phyloP scores from a whole-genome alignment of 805 yeast species.

The Yamadazyma philogaea region DNA sequence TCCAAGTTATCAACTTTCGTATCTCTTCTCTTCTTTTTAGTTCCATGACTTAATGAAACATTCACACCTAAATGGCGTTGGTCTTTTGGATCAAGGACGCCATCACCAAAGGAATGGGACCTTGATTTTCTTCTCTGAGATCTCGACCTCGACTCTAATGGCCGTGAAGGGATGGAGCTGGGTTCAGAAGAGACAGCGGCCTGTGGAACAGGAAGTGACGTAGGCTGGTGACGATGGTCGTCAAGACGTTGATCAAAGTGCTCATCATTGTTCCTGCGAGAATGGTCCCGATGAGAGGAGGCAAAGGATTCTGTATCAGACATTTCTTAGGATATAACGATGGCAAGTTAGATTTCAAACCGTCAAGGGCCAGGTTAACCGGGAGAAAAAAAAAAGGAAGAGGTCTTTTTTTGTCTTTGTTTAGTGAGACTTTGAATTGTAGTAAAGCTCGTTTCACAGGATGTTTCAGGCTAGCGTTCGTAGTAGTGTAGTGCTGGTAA shows the following conservation, averaged over 20 bases:
- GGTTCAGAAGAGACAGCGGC: not conserved
- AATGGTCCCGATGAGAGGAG: conserved; percentile 1
- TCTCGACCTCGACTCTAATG: conserved; percentile 8
- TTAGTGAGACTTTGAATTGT: not conserved
- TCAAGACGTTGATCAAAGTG: conserved; percentile 33
- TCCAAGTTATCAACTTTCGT: conserved; percentile 20
- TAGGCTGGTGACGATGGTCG: conserved; percentile 40
- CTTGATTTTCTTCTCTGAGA: conserved; percentile 12
- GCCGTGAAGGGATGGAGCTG: conserved; percentile 6
- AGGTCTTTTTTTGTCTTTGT: too few species aligned
- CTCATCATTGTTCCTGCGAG: conserved; percentile 13
- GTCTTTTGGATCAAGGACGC: conserved; percentile 16
- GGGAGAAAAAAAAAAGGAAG: too few species aligned
- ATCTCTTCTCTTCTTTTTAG: conserved; percentile 11
- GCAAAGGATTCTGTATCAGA: conserved; percentile 39
- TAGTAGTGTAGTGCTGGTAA: not conserved
- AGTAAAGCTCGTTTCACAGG: too few species aligned
- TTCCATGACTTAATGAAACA: not conserved
- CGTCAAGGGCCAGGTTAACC: too few species aligned
- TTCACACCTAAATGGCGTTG: conserved; percentile 13
- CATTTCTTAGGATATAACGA: conserved; percentile 27
- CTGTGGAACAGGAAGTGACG: conserved; percentile 29
- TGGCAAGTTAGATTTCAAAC: too few species aligned
- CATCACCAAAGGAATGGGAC: conserved; percentile 13
- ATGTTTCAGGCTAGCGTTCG: not conserved